These are phyloP conservation scores for Neocucurbitaria cava DNA, from an alignment of 2,329 filamentous ascomycete species.

Conservation along the genomic window DNA sequence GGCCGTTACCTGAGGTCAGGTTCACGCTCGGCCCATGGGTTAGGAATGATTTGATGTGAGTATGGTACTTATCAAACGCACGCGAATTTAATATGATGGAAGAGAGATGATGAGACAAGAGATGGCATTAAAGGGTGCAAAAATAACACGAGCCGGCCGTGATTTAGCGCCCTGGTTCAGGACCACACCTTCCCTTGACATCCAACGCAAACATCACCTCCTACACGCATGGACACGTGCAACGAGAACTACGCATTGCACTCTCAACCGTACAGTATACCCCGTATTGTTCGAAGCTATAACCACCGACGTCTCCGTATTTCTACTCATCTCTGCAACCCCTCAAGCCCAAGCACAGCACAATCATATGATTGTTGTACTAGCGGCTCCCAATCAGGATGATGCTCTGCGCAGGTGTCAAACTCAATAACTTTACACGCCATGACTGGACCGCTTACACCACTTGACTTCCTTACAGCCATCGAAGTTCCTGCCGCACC, in stretches of 20 bases:
- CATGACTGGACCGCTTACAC: background rate
- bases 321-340: too few species aligned
- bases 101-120: background rate
- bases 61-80: too few species aligned
- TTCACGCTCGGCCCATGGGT: background rate
- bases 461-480: conserved; percentile 1
- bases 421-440: background rate
- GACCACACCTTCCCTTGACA: conserved; percentile 8
- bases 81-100: too few species aligned
- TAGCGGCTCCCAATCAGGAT: conserved; percentile 3
- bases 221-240: background rate
- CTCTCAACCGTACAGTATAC: background rate
- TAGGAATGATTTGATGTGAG: too few species aligned
- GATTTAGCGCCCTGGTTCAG: background rate
- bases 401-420: conserved; percentile 1
- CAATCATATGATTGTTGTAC: conserved; percentile 4
- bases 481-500: background rate
- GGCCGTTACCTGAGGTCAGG: background rate
- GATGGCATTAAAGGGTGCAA: too few species aligned
- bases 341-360: too few species aligned
- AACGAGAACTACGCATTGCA: too few species aligned
- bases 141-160: background rate
- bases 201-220: background rate
- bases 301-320: too few species aligned
- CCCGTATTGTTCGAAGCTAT: too few species aligned